Evolutionary conservation across 306 rosid species (phyloP).

Genomic region (Senna tora): DNA sequence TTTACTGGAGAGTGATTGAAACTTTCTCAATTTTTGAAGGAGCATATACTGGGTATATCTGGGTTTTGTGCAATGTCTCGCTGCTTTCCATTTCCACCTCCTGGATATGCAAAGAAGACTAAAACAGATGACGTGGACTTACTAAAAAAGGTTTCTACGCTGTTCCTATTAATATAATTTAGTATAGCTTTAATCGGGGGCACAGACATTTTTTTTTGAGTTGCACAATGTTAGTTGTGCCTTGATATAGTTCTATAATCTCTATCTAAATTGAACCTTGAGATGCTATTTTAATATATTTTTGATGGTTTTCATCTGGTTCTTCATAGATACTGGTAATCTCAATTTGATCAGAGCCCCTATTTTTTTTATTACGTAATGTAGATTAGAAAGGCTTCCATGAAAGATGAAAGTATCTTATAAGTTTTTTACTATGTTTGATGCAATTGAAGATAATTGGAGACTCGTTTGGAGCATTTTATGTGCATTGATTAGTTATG

Average conservation of each 20-base stretch:
- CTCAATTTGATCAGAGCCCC: not conserved
- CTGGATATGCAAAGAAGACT: slow-evolving; percentile 88
- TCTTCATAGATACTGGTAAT: not conserved
- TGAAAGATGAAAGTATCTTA: not conserved
- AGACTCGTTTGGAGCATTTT: slow-evolving; percentile 10
- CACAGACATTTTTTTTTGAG: slow-evolving; percentile 11
- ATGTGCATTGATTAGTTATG: slow-evolving; percentile 32
- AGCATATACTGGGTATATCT: slow-evolving; percentile 44
- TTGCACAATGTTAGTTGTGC: slow-evolving; percentile 16
- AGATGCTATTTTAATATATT: not conserved
- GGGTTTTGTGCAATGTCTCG: slow-evolving; percentile 96
- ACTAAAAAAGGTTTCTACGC: slow-evolving; percentile 66
- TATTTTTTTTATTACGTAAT: slow-evolving; percentile 15
- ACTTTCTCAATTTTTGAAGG: slow-evolving; percentile 55
- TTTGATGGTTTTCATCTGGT: not conserved
- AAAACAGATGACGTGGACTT: slow-evolving; percentile 65
- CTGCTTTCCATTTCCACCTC: slow-evolving; percentile 96
- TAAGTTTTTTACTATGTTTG: slow-evolving; percentile 6
- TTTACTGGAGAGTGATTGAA: slow-evolving; percentile 55
- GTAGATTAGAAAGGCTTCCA: not conserved
- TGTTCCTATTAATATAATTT: slow-evolving; percentile 41
- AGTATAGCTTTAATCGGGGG: slow-evolving; percentile 8
- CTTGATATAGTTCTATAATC: slow-evolving; percentile 2
- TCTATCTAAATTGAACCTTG: not conserved
- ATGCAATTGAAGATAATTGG: slow-evolving; percentile 24